phyloP scores from a whole-genome alignment of 805 yeast genomes.

The Kregervanrija fluxuum region DNA sequence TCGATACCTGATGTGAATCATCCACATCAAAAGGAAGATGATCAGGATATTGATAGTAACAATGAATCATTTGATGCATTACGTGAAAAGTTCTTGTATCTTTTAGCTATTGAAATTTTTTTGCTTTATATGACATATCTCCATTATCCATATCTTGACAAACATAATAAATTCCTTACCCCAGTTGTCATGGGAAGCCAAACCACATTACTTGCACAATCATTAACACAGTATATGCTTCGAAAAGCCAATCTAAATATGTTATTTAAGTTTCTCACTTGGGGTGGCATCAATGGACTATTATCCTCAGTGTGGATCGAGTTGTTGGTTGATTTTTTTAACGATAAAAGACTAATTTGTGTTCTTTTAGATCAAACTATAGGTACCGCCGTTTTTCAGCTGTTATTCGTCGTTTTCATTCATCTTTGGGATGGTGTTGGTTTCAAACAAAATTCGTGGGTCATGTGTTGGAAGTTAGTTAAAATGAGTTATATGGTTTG shows the following conservation, averaged over 20 bases:
- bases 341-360: slow-evolving; percentile 29
- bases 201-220: slow-evolving; percentile 11
- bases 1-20: neutral
- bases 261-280: slow-evolving; percentile 41
- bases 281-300: slow-evolving; percentile 58
- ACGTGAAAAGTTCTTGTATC: slow-evolving; percentile 8
- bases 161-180: slow-evolving; percentile 9
- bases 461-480: slow-evolving; percentile 39
- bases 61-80: neutral
- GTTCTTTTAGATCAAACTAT: slow-evolving; percentile 46
- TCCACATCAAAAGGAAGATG: neutral
- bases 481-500: slow-evolving; percentile 49
- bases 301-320: slow-evolving; percentile 50
- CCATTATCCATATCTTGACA: slow-evolving; percentile 10
- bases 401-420: slow-evolving; percentile 39
- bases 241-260: slow-evolving; percentile 13
- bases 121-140: slow-evolving; percentile 8
- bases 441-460: slow-evolving; percentile 24
- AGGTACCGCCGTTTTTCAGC: slow-evolving; percentile 51
- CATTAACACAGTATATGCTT: slow-evolving; percentile 2
- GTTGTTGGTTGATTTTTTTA: slow-evolving; percentile 29
- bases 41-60: neutral
- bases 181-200: slow-evolving; percentile 12
- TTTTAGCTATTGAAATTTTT: slow-evolving; percentile 8
- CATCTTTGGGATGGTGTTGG: slow-evolving; percentile 49